Percentiles rank a stretch among this genome's conserved stretches.
Conservation (phyloP, 345 rosid genomes). For the Rubroshorea leprosula region DNA sequence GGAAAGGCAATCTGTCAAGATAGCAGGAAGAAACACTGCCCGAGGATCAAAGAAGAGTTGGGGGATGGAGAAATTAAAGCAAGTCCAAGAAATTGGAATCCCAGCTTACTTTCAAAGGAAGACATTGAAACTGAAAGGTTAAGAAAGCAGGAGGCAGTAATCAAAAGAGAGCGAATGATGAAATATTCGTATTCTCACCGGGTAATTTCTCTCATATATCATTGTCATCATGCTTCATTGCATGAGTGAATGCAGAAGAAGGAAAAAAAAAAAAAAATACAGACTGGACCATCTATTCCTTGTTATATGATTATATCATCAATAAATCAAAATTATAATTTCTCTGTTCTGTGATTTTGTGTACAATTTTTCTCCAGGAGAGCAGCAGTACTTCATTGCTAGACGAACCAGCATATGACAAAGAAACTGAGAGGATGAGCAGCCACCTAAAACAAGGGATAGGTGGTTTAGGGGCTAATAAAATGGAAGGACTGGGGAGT, state of each 20-base stretch:
- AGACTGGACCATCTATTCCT: too few species aligned
- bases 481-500: slow-evolving; percentile 25
- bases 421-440: slow-evolving; percentile 36
- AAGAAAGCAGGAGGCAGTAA: slow-evolving; percentile 52
- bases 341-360: not conserved
- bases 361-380: slow-evolving; percentile 41
- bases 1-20: slow-evolving; percentile 12
- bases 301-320: too few species aligned
- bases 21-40: slow-evolving; percentile 24
- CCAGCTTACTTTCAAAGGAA: slow-evolving; percentile 47
- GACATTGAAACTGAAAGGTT: slow-evolving; percentile 52
- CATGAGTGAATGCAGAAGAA: not conserved
- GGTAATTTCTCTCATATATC: slow-evolving; percentile 40
- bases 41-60: slow-evolving; percentile 28
- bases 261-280: too few species aligned
- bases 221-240: not conserved
- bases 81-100: slow-evolving; percentile 52
- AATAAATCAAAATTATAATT: not conserved
- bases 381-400: slow-evolving; percentile 37
- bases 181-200: slow-evolving; percentile 72
- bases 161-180: slow-evolving; percentile 67
- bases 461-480: slow-evolving; percentile 9
- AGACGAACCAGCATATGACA: slow-evolving; percentile 31
- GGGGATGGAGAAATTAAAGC: slow-evolving; percentile 39
- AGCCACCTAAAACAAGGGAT: slow-evolving; percentile 26